Evolutionary conservation across 352 stramenopile species (phyloP).

Genomic region (Phytophthora pini): DNA sequence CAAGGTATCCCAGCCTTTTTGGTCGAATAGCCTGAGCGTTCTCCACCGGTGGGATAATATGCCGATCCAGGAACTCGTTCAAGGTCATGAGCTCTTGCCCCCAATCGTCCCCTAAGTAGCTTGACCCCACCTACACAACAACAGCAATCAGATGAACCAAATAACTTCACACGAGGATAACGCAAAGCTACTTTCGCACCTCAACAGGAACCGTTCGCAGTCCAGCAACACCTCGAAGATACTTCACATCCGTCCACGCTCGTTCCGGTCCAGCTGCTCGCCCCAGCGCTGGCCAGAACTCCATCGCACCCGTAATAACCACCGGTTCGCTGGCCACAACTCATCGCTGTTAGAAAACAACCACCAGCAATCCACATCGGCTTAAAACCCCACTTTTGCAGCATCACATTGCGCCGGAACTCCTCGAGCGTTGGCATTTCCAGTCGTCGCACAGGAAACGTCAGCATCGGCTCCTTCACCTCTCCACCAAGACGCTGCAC

Average conservation of each 20-base stretch:
- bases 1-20: slow-evolving; percentile 73
- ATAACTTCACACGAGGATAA: not conserved
- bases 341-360: not conserved
- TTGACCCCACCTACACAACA: slow-evolving; percentile 70
- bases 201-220: slow-evolving; percentile 84
- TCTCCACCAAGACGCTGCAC: not conserved
- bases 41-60: slow-evolving; percentile 39
- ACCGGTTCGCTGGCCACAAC: slow-evolving; percentile 55
- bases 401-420: slow-evolving; percentile 65
- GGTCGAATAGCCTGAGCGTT: not conserved
- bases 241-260: slow-evolving; percentile 68
- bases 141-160: not conserved
- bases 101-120: slow-evolving; percentile 85
- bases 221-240: slow-evolving; percentile 76
- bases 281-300: slow-evolving; percentile 84
- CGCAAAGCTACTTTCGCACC: slow-evolving; percentile 27
- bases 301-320: slow-evolving; percentile 81
- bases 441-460: slow-evolving; percentile 53
- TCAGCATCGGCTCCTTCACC: slow-evolving; percentile 18
- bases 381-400: slow-evolving; percentile 46
- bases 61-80: slow-evolving; percentile 77
- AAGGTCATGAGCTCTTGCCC: slow-evolving; percentile 81
- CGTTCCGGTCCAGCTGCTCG: slow-evolving; percentile 31
- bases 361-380: not conserved
- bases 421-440: slow-evolving; percentile 61